Base-by-base conservation (phyloP, 306 rosid species). In the Astragalus membranaceus region DNA sequence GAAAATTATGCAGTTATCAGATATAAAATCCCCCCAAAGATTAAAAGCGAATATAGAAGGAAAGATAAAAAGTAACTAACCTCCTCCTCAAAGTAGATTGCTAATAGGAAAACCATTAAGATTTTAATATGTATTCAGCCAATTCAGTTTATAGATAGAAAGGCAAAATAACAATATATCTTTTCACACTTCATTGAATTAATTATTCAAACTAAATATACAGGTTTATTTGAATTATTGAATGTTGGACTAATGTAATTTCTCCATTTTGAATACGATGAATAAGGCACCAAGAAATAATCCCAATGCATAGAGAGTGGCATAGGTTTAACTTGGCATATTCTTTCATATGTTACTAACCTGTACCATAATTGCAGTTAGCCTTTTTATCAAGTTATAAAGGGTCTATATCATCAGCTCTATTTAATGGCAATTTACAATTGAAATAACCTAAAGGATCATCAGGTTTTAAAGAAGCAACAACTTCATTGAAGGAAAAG, bases 231-330 rank as follows among this genome's bases (percentile, higher is more conserved):
- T 5, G 82, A 82, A 84, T 79, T 88, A 85, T 82, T 93, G 77
- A 83, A 57, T 13, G 84, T 66, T 47, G 91, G 83, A 81, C 78
- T 90, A 53, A 88, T 65, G 76, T 90, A 93, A 78, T 78, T 91
- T 80, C 85, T 85, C 98, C 98, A 93, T 66, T 81, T 93, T 43
- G 81, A 81, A 76, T 90, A 81, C 98, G 97, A 93, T 0, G 89
- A 85, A 29, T 86, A 83, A 64, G 98, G 97, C 70, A 93, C 74
- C 79, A 93, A 78, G 83, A 85, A 90, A 83, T 90, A 90, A 71
- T 90, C 87, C 92, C 90, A 82, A 65, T 87, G 64, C 57, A 74
- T 69, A 64, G 83, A 78, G 69, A 93, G 90, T 14, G 92, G 85
- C 85, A 82, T 59, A 47, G 78, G 79, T 87, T 84, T 93, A 62